Conservation (phyloP, 495 filamentous ascomycete species). For the Tuber aestivum region DNA sequence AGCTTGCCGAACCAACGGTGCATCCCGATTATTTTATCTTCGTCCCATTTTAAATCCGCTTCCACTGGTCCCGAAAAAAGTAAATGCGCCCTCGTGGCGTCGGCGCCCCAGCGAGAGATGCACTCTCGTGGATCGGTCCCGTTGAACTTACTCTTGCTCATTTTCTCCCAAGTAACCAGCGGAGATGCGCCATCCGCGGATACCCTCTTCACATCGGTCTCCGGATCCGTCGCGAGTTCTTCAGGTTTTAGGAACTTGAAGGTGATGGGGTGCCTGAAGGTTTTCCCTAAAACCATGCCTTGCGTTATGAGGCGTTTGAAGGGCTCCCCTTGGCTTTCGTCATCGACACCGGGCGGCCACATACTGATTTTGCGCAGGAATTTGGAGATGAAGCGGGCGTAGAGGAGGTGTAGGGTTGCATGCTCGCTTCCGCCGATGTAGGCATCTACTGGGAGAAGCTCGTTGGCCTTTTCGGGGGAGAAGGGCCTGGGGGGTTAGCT, state of each 20-base stretch:
- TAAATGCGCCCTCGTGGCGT: conserved; percentile 78
- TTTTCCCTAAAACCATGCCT: conserved; percentile 89
- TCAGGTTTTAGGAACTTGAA: conserved; percentile 71
- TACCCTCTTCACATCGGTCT: conserved; percentile 44
- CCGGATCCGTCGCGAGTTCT: conserved; percentile 60
- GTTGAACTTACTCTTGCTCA: conserved; percentile 95
- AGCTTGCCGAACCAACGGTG: conserved; percentile 66
- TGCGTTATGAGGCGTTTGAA: conserved; percentile 77
- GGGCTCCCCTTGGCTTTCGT: conserved; percentile 54
- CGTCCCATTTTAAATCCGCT: conserved; percentile 83
- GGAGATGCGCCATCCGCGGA: conserved; percentile 47
- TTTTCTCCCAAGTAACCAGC: conserved; percentile 71
- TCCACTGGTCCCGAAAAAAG: conserved; percentile 78
- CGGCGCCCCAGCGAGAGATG: conserved; percentile 68
- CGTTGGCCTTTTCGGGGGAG: conserved; percentile 52
- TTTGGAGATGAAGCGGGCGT: conserved; percentile 85
- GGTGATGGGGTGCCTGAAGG: conserved; percentile 65
- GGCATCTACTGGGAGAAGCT: conserved; percentile 65
- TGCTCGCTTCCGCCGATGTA: conserved; percentile 88
- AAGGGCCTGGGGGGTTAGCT: conserved; percentile 49
- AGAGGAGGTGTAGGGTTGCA: conserved; percentile 85
- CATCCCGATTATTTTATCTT: conserved; percentile 71
- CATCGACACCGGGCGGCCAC: conserved; percentile 49
- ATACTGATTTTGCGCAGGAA: conserved; percentile 55
- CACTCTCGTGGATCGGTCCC: conserved; percentile 74